Conservation (phyloP, 2,329 filamentous ascomycete genomes). For the Lecanicillium sp. region DNA sequence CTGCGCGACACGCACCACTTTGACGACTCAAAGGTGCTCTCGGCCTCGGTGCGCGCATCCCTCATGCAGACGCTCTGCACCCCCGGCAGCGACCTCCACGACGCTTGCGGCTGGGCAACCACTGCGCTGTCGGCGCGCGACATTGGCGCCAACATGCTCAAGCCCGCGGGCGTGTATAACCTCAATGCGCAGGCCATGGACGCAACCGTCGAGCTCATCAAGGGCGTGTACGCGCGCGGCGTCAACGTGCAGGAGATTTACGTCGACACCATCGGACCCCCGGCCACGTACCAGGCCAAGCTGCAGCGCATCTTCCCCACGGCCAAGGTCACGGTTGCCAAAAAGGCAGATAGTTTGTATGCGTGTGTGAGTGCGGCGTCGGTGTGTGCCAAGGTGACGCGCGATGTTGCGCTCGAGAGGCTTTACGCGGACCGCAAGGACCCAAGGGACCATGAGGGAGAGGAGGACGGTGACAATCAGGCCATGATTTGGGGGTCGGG, state of each 20-base stretch:
- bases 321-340: constrained; percentile 65
- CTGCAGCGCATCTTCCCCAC: constrained; percentile 79
- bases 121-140: constrained; percentile 74
- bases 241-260: constrained; percentile 86
- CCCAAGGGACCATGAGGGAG: constrained; percentile 19
- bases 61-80: constrained; percentile 67
- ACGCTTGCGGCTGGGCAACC: constrained; percentile 72
- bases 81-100: constrained; percentile 37
- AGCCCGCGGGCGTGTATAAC: constrained; percentile 62
- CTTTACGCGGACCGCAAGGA: constrained; percentile 48
- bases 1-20: constrained; percentile 76
- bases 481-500: constrained; percentile 74
- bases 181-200: constrained; percentile 95
- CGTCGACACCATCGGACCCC: constrained; percentile 87
- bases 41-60: constrained; percentile 63
- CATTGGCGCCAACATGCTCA: constrained; percentile 72
- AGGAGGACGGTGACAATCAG: constrained; percentile 26
- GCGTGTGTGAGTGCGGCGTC: constrained; percentile 89
- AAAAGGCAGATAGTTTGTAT: constrained; percentile 89
- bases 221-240: constrained; percentile 63
- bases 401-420: constrained; percentile 80
- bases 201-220: constrained; percentile 76
- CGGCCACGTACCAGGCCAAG: constrained; percentile 73
- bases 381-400: constrained; percentile 91
- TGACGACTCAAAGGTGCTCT: constrained; percentile 91